phyloP scores from a whole-genome alignment of 257 asterid genomes.

The Cruciata laevipes region DNA sequence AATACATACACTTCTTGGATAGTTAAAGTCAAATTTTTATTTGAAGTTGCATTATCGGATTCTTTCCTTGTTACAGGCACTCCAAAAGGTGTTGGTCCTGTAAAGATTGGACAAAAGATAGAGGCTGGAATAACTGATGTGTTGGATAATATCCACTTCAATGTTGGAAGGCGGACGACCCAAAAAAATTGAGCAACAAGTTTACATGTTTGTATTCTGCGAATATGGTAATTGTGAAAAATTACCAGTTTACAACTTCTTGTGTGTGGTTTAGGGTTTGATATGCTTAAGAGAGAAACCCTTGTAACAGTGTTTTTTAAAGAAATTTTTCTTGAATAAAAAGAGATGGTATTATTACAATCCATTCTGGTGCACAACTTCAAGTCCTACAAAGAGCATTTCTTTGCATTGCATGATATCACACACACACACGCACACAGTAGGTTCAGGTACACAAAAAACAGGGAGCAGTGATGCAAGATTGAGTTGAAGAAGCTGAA shows the following conservation, averaged over 20 bases:
- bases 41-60: background rate
- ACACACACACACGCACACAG: background rate
- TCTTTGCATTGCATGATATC: no score
- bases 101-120: slow-evolving; percentile 69
- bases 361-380: background rate
- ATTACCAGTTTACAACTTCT: background rate
- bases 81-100: slow-evolving; percentile 89
- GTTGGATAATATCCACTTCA: slow-evolving; percentile 54
- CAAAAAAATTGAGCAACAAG: slow-evolving; percentile 15
- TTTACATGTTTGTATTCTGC: no score
- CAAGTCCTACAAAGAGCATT: background rate
- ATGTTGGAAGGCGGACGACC: slow-evolving; percentile 52
- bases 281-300: background rate
- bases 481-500: background rate
- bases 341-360: background rate
- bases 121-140: slow-evolving; percentile 91
- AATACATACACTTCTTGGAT: background rate
- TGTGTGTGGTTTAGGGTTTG: background rate
- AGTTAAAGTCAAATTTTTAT: background rate
- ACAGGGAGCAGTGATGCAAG: background rate
- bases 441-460: background rate
- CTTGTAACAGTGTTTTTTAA: background rate
- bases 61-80: slow-evolving; percentile 53
- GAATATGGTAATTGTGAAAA: background rate
- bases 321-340: slow-evolving; percentile 3